phyloP scores from a whole-genome alignment of 371 early-diverging fungal genomes.

The Fennellomyces sp. region DNA sequence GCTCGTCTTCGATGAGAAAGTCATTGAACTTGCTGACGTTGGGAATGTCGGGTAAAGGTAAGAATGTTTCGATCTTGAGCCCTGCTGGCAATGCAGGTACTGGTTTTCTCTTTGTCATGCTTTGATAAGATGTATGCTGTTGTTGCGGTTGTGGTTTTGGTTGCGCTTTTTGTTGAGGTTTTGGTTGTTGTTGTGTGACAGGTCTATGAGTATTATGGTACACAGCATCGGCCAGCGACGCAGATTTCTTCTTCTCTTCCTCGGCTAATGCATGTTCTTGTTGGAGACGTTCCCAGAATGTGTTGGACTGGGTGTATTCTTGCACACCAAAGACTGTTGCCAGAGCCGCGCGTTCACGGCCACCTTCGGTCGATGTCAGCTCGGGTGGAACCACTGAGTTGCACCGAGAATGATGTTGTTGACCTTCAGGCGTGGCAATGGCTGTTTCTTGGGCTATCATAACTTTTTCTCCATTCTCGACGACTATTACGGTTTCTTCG shows the following conservation, averaged over 20 bases:
- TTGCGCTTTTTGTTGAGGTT: not conserved
- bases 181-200: not conserved
- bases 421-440: constrained; percentile 2
- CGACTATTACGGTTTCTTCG: not conserved
- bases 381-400: not conserved
- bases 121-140: not conserved
- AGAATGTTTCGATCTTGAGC: not conserved
- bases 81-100: not conserved
- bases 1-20: constrained; percentile 24
- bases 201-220: not conserved
- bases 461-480: constrained; percentile 1
- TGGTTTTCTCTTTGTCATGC: not conserved
- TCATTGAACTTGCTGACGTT: constrained; percentile 46
- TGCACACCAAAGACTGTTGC: constrained; percentile 52
- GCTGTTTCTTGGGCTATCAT: constrained; percentile 7
- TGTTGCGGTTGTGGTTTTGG: not conserved
- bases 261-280: constrained; percentile 17
- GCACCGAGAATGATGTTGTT: not conserved
- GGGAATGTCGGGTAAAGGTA: constrained; percentile 35
- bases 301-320: constrained; percentile 50
- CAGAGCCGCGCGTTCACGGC: constrained; percentile 47
- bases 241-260: constrained; percentile 4
- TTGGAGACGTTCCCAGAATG: constrained; percentile 40
- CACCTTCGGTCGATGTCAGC: constrained; percentile 15
- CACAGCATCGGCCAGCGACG: constrained; percentile 2